Conservation (phyloP, 2,329 filamentous ascomycete genomes). For the Colletotrichum incanum region DNA sequence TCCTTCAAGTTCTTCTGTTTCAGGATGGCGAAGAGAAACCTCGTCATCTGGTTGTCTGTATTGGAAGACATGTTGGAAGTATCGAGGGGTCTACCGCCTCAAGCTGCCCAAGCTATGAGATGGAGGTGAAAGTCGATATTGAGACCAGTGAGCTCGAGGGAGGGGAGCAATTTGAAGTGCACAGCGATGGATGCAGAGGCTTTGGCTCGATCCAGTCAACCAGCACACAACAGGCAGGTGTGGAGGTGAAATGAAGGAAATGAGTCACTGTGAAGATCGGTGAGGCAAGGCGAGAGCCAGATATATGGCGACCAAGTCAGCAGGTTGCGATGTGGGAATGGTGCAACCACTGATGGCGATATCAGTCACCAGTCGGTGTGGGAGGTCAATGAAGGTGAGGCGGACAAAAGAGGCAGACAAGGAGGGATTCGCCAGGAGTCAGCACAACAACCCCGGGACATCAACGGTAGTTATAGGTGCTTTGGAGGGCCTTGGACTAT, state of each 20-base stretch:
- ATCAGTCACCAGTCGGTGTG: constrained; percentile 40
- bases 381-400: constrained; percentile 51
- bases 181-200: constrained; percentile 39
- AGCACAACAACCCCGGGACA: constrained; percentile 38
- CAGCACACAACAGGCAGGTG: constrained; percentile 39
- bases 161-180: constrained; percentile 49
- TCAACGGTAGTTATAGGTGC: constrained; percentile 42
- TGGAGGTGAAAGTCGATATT: constrained; percentile 19
- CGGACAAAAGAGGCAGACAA: constrained; percentile 45
- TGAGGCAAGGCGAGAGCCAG: constrained; percentile 55
- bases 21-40: constrained; percentile 73
- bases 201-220: constrained; percentile 34
- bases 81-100: constrained; percentile 9
- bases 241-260: constrained; percentile 51
- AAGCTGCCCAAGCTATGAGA: constrained; percentile 21
- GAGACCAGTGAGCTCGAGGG: constrained; percentile 37
- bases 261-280: constrained; percentile 62
- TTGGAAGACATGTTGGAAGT: constrained; percentile 65
- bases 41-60: constrained; percentile 70
- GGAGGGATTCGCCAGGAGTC: constrained; percentile 36
- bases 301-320: constrained; percentile 55
- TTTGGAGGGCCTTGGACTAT: constrained; percentile 33
- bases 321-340: constrained; percentile 39
- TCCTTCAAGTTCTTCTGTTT: constrained; percentile 74
- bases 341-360: constrained; percentile 43